Evolutionary conservation across 805 yeast species (phyloP), one percentile per base, ranked within the genome.

Genomic region (Kodamaea kaohsiungensis): DNA sequence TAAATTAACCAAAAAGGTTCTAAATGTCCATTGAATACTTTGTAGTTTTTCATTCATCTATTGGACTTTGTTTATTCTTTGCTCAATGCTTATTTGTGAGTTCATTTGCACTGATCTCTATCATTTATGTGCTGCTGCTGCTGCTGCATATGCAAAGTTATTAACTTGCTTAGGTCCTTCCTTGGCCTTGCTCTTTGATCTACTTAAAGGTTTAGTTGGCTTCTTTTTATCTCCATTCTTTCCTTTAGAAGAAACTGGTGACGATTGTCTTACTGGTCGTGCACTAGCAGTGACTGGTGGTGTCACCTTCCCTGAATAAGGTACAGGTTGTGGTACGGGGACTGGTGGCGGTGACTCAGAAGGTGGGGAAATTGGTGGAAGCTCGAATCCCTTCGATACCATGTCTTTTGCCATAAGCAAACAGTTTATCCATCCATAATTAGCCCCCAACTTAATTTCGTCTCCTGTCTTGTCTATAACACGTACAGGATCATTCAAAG

Each of bases 391-490:
- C 48, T 47, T 48, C 19, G 57, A 49, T 9, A 53, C 70, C 61
- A 85, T 62, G 48, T 85, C 84, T 59, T 87, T 85, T 1, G 91
- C 89, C 58, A 81, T 80, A 58, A 88, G 71, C 54, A 88, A 75
- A 49, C 91, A 81, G 48, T 86, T 88, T 12, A 88, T 85, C 93
- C 93, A 88, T 2, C 83, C 79, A 46, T 81, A 77, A 3, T 73
- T 67, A 8, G 65, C 65, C 22, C 87, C 87, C 12, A 82, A 68
- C 39, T 70, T 73, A 43, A 80, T 72, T 10, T 52, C 52, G 2
- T 58, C 56, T 9, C 65, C 67, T 15, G 48, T 51, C 13, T 59
- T 43, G 52, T 70, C 76, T 4, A 68, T 64, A 2, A 69, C 75
- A 35, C 59, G 62, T 12, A 70, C 67, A 6, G 64, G 52, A 1